These are phyloP conservation scores for Fomitopsis palustris DNA, from an alignment of 1,284 basidiomycete genomes.

Conservation along the genomic window DNA sequence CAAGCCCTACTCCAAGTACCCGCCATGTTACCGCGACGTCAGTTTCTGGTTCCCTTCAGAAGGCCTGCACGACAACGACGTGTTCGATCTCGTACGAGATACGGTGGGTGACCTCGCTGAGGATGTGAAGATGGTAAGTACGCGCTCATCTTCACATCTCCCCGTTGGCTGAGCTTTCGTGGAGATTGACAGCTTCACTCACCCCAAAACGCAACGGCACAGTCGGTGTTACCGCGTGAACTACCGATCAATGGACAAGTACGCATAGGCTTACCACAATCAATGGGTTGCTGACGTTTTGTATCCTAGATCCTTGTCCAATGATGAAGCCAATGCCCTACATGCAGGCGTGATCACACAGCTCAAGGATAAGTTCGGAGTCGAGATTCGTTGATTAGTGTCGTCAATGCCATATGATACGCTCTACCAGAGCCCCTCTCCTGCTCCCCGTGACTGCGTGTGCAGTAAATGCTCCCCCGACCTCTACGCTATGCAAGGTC, in stretches of 20 bases:
- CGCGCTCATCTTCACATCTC: not conserved
- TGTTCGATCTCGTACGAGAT: slow-evolving; percentile 93
- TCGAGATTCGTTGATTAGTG: slow-evolving; percentile 66
- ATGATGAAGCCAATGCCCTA: slow-evolving; percentile 84
- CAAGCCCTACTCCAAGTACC: slow-evolving; percentile 88
- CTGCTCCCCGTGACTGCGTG: not conserved
- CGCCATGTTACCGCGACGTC: slow-evolving; percentile 86
- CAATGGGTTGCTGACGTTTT: slow-evolving; percentile 7
- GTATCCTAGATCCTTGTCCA: slow-evolving; percentile 71
- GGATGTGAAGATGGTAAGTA: slow-evolving; percentile 77
- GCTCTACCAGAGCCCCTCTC: slow-evolving; percentile 19
- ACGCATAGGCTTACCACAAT: slow-evolving; percentile 2
- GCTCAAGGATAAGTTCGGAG: slow-evolving; percentile 60
- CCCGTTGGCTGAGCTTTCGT: slow-evolving; percentile 9
- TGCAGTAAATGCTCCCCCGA: not conserved
- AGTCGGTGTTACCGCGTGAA: slow-evolving; percentile 91
- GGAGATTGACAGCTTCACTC: slow-evolving; percentile 91
- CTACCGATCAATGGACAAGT: slow-evolving; percentile 97
- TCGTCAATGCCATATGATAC: slow-evolving; percentile 24
- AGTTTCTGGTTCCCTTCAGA: slow-evolving; percentile 81
- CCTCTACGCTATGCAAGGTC: not conserved
- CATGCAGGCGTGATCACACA: slow-evolving; percentile 58
- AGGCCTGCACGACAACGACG: slow-evolving; percentile 90
- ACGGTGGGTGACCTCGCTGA: slow-evolving; percentile 91
- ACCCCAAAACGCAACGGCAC: slow-evolving; percentile 82